Base-by-base conservation (phyloP, 2,329 filamentous ascomycete species). In the Trichoderma atroviride region DNA sequence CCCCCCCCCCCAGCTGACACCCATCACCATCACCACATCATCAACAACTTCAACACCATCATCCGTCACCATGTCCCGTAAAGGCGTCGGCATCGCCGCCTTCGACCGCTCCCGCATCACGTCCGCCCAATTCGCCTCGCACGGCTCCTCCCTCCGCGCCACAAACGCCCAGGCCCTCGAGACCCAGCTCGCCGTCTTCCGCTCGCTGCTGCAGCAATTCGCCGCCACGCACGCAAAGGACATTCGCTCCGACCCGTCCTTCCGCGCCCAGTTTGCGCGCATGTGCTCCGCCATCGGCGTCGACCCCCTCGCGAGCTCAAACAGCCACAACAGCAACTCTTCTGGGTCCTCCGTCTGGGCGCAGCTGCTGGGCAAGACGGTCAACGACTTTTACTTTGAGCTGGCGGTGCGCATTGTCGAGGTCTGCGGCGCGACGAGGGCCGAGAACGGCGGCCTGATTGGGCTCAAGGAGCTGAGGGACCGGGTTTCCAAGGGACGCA, bases 301-400 rank as follows among this genome's bases (percentile, higher is more conserved):
- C 14, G 96, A 99, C 79, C 96, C 96, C 2, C 85, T 99, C 22
- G 93, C 94, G 35, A 79, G 78, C 71, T 82, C 78, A 79, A 76
- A 75, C 60, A 73, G 73, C 33, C 56, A 70, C 60, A 70, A 70
- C 31, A 29, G 62, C 29, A 80, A 7, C 40, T 43, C 40, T 7
- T 35, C 80, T 53, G 83, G 81, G 58, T 81, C 83, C 72, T 96
- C 91, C 70, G 89, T 97, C 70, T 98, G 96, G 95, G 92, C 93
- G 10, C 94, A 97, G 83, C 88, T 98, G 72, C 86, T 98, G 24
- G 96, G 96, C 35, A 89, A 92, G 70, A 94, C 90, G 75, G 94
- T 99, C 74, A 97, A 97, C 78, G 96, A 99, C 80, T 99, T 99
- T 78, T 99, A 98, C 82, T 98, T 98, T 80, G 95, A 97, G 83